phyloP scores from a whole-genome alignment of 148 eudicot genomes.

The Rhododendron williamsianum region DNA sequence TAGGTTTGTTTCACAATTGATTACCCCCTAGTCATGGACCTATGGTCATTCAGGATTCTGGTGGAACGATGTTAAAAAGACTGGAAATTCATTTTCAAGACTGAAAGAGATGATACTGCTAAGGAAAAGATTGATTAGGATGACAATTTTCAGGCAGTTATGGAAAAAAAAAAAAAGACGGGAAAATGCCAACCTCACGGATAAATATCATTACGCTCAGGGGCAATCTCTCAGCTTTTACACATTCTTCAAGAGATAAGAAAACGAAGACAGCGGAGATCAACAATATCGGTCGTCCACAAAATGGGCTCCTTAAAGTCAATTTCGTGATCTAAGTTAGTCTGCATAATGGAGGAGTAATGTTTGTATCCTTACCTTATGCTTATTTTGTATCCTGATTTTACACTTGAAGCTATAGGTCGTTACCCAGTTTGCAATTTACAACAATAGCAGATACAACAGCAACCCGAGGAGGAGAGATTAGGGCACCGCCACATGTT shows the following conservation, averaged over 20 bases:
- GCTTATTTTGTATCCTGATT: background rate
- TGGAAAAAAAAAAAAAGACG: too few species aligned
- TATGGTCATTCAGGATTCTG: background rate
- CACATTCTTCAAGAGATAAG: background rate
- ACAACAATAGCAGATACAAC: background rate
- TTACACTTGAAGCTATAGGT: background rate
- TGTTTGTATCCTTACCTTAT: background rate
- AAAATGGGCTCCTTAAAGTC: background rate
- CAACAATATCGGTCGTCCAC: background rate
- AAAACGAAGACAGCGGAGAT: background rate
- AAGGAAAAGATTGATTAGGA: background rate
- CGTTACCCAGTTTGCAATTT: background rate
- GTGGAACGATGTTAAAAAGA: background rate
- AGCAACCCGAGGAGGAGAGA: background rate
- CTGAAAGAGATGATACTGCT: background rate
- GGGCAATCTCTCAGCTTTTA: background rate
- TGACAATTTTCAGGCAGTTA: background rate
- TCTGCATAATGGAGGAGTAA: background rate
- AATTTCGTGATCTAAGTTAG: background rate
- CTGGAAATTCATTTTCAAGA: background rate
- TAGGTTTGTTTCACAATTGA: background rate
- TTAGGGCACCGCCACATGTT: background rate
- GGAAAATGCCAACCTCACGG: background rate
- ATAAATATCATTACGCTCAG: background rate
- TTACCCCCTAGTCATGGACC: background rate